Base-by-base conservation (phyloP, 371 early-diverging fungal species). In the Choanephora cucurbitarum region DNA sequence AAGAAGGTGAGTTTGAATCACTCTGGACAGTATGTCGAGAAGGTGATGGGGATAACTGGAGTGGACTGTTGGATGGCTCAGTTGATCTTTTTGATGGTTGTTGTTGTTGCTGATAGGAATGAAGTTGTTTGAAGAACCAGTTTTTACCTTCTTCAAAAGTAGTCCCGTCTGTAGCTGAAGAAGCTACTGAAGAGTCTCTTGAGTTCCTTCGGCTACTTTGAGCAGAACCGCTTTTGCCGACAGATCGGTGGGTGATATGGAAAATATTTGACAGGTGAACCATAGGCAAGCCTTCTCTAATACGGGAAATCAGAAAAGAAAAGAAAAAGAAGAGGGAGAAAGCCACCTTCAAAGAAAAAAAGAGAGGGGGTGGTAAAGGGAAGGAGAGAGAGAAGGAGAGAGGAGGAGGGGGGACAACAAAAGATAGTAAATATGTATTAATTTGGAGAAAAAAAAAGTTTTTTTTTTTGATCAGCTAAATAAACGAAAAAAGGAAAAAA, bases 181-280 rank as follows among this genome's bases (percentile, higher is more conserved):
- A 37, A 3, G 21, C 24, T 5, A 44, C 49, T n/a, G 58, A 51
- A 21, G 65, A 59, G 19, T 64, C 58, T 41, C 59, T 42, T 9
- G 65, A 64, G 11, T 55, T 58, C 37, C 60, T n/a, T n/a, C 59
- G 46, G 28, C 64, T 64, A 17, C 54, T 57, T 28, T 57, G 53
- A 13, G 50, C 44, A 19, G 61, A 60, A 31, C 40, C 28, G 18
- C 40, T 60, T 17, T 50, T 55, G 1, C 22, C 15, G 41, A 37
- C 23, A 32, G 19, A 39, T 13, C 48, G 46, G 1, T 56, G 57
- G 21, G 47, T 40, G 15, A 62, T 19, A n/a, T 57, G 57, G 28
- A 57, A 57, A 3, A 56, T 23, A 22, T 55, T 60, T 19, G 61
- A 60, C 47, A 62, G 31, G 21, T 56, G 52, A 18, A 62, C 62